Base-by-base conservation (phyloP, 2,329 filamentous ascomycete species). In the Penicillium hesseltinei region DNA sequence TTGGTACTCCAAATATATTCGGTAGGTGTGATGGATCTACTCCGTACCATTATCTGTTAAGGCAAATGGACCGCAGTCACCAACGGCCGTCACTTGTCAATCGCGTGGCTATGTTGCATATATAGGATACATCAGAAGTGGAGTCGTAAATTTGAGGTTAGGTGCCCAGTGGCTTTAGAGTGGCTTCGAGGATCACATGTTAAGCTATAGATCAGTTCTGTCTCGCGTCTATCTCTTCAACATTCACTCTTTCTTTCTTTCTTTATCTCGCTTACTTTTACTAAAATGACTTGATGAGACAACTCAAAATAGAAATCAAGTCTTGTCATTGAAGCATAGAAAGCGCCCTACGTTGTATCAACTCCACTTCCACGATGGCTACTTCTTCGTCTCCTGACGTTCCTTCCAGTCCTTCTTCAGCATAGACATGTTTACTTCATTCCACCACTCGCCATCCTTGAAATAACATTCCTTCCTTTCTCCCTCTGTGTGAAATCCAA, bases 51-150 rank as follows among this genome's bases (percentile, higher is more conserved):
- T n/a, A n/a, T 35, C 44, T 6, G 17, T 23, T 3, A 17, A 35
- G 31, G 5, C 2, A 47, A n/a, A 35, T 35, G 5, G 29, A 23
- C 29, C 45, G 19, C 25, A 7, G 5, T 5, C 29, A 44, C 49
- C 2, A 39, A 50, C 36, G 35, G 48, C 31, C 39, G 29, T 45
- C 51, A 50, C 39, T 48, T 57, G 59, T 61, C 57, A 60, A 56
- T 45, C 57, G 51, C 54, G 44, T 62, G 60, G 54, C 40, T 7
- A 49, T 35, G n/a, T 43, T 52, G 47, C 25, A n/a, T 48, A 13
- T 10, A 36, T 54, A n/a, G 17, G 38, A 51, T n/a, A 21, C 2
- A 39, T 39, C n/a, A 19, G n/a, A 38, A 3, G 29, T 13, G n/a
- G 5, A 5, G 2, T 43, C 9, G 23, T 5, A 23, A 42, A 23